Evolutionary conservation across 805 yeast genomes (phyloP).

Genomic region (Metschnikowia hibisci): DNA sequence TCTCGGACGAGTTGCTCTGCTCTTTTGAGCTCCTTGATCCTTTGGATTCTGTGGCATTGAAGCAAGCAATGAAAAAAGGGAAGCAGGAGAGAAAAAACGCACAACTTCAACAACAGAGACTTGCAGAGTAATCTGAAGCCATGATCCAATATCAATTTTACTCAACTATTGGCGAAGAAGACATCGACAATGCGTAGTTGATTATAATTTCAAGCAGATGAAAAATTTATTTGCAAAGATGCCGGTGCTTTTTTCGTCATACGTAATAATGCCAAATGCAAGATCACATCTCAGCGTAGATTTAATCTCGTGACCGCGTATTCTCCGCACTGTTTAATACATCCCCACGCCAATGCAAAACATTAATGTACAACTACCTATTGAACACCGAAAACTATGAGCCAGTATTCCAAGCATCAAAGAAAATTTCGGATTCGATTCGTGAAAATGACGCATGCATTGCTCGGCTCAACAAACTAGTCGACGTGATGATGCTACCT

Average conservation of each 20-base stretch:
- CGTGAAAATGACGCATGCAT: constrained; percentile 24
- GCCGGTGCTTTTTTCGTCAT: too few species aligned
- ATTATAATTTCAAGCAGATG: too few species aligned
- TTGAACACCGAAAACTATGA: constrained; percentile 32
- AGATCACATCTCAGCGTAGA: too few species aligned
- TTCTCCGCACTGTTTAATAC: too few species aligned
- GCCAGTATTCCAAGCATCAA: constrained; percentile 25
- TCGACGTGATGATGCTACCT: constrained; percentile 21
- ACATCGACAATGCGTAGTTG: too few species aligned
- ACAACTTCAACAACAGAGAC: constrained; percentile 16
- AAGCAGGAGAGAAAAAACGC: constrained; percentile 78
- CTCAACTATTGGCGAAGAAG: too few species aligned
- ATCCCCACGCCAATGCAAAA: too few species aligned
- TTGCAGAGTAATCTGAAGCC: constrained; percentile 2
- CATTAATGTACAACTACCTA: constrained; percentile 12
- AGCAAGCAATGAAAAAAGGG: constrained; percentile 93
- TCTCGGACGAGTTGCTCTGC: constrained; percentile 86
- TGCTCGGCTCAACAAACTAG: constrained; percentile 18
- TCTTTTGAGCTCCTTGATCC: constrained; percentile 93
- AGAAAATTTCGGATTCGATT: constrained; percentile 19
- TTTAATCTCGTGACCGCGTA: too few species aligned
- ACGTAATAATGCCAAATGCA: too few species aligned
- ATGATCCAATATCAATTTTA: too few species aligned
- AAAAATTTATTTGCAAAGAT: too few species aligned
- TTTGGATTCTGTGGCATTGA: constrained; percentile 84